A percentile compares a stretch with the other conserved stretches of the same genome.
Conservation (phyloP, 2,329 filamentous ascomycete species). For the Epichloe typhina region DNA sequence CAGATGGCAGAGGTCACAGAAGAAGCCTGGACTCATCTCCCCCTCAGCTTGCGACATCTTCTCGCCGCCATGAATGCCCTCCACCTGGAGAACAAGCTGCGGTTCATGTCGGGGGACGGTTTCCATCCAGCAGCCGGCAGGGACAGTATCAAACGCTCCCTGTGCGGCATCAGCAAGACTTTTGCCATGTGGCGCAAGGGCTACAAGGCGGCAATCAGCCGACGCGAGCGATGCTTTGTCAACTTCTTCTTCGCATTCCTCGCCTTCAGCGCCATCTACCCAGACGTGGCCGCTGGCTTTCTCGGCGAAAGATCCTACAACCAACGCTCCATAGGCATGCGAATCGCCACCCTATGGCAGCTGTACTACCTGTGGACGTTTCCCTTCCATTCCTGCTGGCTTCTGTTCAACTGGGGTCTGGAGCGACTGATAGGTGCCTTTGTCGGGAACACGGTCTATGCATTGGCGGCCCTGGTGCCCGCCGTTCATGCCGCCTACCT, state of each 20-base stretch:
- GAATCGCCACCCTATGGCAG: slow-evolving; percentile 9
- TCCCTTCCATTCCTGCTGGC: slow-evolving; percentile 8
- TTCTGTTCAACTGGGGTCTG: slow-evolving; percentile 12
- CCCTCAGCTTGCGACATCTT: neutral
- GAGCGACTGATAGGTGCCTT: slow-evolving; percentile 10
- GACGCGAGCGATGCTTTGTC: slow-evolving; percentile 6
- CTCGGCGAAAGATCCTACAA: slow-evolving; percentile 11
- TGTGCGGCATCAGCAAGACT: slow-evolving; percentile 6
- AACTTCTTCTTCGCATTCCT: slow-evolving; percentile 11
- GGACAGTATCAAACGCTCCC: slow-evolving; percentile 4
- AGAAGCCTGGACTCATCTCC: slow-evolving; percentile 8
- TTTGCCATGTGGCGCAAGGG: slow-evolving; percentile 9
- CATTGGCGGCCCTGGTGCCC: slow-evolving; percentile 9
- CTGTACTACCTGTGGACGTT: slow-evolving; percentile 9
- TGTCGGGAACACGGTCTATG: slow-evolving; percentile 10
- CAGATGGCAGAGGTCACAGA: slow-evolving; percentile 2
- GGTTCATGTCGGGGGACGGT: slow-evolving; percentile 1
- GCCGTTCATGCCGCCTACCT: slow-evolving; percentile 7
- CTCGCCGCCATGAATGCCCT: slow-evolving; percentile 8
- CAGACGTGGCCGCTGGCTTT: slow-evolving; percentile 9
- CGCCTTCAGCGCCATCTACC: slow-evolving; percentile 9
- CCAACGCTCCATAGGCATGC: slow-evolving; percentile 10
- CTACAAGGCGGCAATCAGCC: slow-evolving; percentile 7
- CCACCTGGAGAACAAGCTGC: slow-evolving; percentile 8
- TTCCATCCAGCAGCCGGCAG: slow-evolving; percentile 8